Evolutionary conservation across 768 basidiomycete genomes (phyloP), one percentile per base, ranked within the genome.

Genomic region (Suillus bovinus): DNA sequence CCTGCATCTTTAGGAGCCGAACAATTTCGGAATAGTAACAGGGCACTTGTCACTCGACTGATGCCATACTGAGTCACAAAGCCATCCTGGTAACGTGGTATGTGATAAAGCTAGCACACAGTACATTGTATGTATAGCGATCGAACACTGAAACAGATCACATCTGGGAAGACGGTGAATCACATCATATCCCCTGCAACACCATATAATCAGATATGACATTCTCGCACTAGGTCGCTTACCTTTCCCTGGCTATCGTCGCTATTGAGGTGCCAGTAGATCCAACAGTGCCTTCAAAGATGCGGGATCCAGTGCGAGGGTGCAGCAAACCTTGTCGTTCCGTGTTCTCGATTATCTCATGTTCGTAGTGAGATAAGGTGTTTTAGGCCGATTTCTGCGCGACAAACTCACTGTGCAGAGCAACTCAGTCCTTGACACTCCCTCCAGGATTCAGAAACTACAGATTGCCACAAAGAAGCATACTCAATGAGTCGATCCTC

Each of bases 341-440:
- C 0, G 97, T 97, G 69, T 98, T 91, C 64, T 95, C 85, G 67
- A 99, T 94, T 81, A 99, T 96, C 98, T 71, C 20, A 58, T 5
- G 4, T 60, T 5, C 58, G n/a, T 10, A n/a, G n/a, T n/a, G 9
- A 56, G 38, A 8, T 5, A 24, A 24, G 38, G 36, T 38, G 54
- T 3, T 55, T 34, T 24, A 55, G 10, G 50, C 11, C 9, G 24
- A 27, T 39, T 27, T 34, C 27, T 10, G 50, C 24, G 14, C 5
- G 10, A n/a, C 0, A 10, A 20, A 67, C 86, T 63, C 70, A 97
- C 96, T 93, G 74, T 87, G 84, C 63, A 98, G 74, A 0, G 96
- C 96, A n/a, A 99, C 96, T 34, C 97, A 86, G 74, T 99, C 97
- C 74, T 99, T 99, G 56, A 98, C 91, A 59, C 96, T 98, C 44